Evolutionary conservation across 306 rosid genomes (phyloP).

Genomic region (Begonia loranthoides): DNA sequence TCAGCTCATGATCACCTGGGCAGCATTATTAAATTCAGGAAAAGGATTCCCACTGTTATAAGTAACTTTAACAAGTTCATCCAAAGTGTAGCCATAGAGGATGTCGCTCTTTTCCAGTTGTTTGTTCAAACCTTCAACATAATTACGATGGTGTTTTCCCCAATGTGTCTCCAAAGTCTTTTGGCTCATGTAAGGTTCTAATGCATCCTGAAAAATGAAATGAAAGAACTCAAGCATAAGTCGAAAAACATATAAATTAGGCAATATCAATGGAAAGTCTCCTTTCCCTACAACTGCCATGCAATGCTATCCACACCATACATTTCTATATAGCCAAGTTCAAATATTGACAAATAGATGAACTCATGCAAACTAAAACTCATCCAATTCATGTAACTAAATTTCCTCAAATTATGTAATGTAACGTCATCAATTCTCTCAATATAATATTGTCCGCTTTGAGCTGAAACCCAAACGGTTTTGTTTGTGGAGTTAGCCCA

Average conservation of each 20-base stretch:
- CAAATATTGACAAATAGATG: no score
- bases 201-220: conserved; percentile 54
- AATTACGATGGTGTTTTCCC: conserved; percentile 70
- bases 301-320: background rate
- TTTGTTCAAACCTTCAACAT: conserved; percentile 57
- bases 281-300: background rate
- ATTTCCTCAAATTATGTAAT: no score
- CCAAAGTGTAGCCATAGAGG: conserved; percentile 70
- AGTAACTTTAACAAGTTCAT: conserved; percentile 82
- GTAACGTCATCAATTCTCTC: no score
- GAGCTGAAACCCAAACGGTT: no score
- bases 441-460: no score
- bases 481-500: no score
- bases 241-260: background rate
- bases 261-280: background rate
- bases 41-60: conserved; percentile 86
- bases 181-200: conserved; percentile 83
- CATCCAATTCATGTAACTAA: no score
- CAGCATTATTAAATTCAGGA: conserved; percentile 83
- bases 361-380: no score
- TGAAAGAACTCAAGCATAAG: conserved; percentile 7
- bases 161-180: conserved; percentile 69
- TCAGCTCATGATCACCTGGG: conserved; percentile 45
- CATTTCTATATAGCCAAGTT: background rate
- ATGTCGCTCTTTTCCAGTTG: conserved; percentile 69